Evolutionary conservation across 768 basidiomycete species (phyloP).

Genomic region (Exidia glandulosa): DNA sequence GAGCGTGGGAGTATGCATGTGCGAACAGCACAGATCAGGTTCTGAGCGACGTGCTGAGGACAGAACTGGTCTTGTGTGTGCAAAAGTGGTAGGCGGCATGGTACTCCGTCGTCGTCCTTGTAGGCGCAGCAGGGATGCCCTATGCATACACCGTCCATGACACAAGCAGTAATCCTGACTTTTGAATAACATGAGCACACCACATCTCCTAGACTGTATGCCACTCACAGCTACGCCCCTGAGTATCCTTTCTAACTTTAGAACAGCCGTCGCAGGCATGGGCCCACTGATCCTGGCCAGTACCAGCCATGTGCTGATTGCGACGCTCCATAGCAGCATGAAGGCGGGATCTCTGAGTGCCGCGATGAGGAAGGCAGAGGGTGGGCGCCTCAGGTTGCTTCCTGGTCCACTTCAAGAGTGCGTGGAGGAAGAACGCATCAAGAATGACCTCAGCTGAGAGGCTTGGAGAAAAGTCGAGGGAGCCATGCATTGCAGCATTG

Average conservation of each 20-base stretch:
- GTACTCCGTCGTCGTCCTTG: neutral
- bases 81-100: slow-evolving; percentile 7
- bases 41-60: neutral
- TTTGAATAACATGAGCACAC: no score
- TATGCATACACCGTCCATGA: slow-evolving; percentile 17
- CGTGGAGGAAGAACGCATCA: slow-evolving; percentile 3
- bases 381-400: neutral
- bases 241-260: neutral
- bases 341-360: no score
- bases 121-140: slow-evolving; percentile 16
- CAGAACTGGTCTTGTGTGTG: slow-evolving; percentile 10
- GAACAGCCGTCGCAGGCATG: slow-evolving; percentile 2
- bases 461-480: neutral
- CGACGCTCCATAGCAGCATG: no score
- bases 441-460: slow-evolving; percentile 1
- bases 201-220: no score
- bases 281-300: slow-evolving; percentile 1
- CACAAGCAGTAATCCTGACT: neutral
- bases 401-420: neutral
- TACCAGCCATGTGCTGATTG: neutral
- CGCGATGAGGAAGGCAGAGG: neutral
- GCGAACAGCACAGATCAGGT: no score
- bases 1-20: no score
- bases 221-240: neutral
- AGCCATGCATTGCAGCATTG: neutral